Evolutionary conservation across 176 grass and related monocot species (phyloP), one percentile per base, ranked within the genome.

Genomic region (Oryza longistaminata): DNA sequence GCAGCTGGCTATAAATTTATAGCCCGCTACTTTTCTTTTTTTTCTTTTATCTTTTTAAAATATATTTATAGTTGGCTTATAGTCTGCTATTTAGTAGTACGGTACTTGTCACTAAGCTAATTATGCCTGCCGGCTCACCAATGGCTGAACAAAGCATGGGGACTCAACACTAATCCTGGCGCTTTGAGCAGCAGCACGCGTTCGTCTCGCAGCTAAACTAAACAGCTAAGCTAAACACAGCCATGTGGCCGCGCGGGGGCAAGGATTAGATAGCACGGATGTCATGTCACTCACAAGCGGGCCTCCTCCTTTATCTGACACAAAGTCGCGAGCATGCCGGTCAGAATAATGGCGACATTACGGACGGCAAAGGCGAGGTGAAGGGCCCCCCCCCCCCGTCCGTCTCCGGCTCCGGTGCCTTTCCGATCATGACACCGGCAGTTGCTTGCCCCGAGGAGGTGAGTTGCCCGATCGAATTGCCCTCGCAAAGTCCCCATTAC

Each of bases 311-410:
- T 81, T 81, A 73, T 0, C 85, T 90, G 89, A 90, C 89, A 83
- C 70, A 87, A 90, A 87, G 89, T 44, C 4, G 81, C 69, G 62
- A 70, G 85, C 89, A 90, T 81, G 88, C 82, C 40, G 81, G 75
- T 29, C 83, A 50, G 81, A 75, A 90, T 90, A 72, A 90, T 83
- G 84, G 80, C 84, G 68, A 79, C 84, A 83, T 83, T 79, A 90
- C 84, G 84, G 88, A 86, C 66, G 83, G 4, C 26, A 64, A 80
- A 89, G 70, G 78, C 3, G 19, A 44, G n/a, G 53, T 7, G 79
- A 31, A 64, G 82, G 53, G 5, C 2, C 55, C 27, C 87, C n/a
- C 27, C 27, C 1, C 44, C 9, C 12, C 9, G 29, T 31, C 12
- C 12, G 52, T 31, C 37, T 55, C 31, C 77, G 62, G 62, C 33